Base-by-base conservation (phyloP, 805 yeast species). In the Starmerella apis region DNA sequence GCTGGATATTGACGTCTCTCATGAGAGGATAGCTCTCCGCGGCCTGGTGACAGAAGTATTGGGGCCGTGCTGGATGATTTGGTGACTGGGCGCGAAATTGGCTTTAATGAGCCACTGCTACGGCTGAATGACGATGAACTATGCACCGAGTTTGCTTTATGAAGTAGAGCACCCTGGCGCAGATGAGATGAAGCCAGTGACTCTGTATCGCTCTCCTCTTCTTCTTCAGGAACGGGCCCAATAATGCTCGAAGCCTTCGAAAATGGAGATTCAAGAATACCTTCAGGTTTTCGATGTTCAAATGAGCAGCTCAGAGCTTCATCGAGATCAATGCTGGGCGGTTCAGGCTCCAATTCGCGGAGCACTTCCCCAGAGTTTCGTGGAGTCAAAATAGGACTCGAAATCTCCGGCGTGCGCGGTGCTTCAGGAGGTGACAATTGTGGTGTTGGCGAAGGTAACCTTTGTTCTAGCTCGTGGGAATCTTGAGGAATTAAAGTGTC, bases 141-240 rank as follows among this genome's bases (percentile, higher is more conserved):
- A 44, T 28, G 31, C 24, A 44, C 49, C 11, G 54, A 51, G 33
- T 37, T 32, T 20, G 47, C 43, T 20, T 44, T 51, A n/a, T 52
- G 48, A 27, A 49, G 43, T 3, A 45, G 7, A 9, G 43, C 32
- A 11, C 33, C 24, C 16, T 16, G n/a, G 9, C 24, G 23, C 36
- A 46, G 48, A 28, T 30, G 44, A 27, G 51, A 41, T 14, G 55
- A 52, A 31, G 23, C 18, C 5, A 48, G 33, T 20, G 55, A 48
- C 38, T 46, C 49, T 10, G 46, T 16, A 18, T 49, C 53, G 47
- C 48, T 44, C 31, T 37, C 52, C 16, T 46, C 47, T n/a, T 53
- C 59, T 36, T 56, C 63, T 37, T 60, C 63, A n/a, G 46, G 52
- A 11, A 60, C 60, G 18, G 62, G 57, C 24, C 53, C 55, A 46